Evolutionary conservation across 2,329 filamentous ascomycete genomes (phyloP), one percentile per base, ranked within the genome.

Genomic region (Aspergillus aculeatus): DNA sequence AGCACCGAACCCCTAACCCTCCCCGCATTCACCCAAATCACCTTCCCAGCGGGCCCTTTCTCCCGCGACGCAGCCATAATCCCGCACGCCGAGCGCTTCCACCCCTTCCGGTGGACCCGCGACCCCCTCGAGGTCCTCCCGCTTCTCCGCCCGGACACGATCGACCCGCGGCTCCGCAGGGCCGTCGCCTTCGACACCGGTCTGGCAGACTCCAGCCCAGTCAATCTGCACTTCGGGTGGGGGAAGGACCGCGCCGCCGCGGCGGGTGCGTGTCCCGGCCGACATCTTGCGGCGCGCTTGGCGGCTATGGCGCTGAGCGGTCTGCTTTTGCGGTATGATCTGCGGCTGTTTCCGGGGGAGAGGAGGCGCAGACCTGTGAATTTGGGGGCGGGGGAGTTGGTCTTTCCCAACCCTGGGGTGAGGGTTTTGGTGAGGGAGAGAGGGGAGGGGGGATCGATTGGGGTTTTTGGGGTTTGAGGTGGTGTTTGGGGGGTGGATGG

Each of bases 61-160:
- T 66, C 68, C n/a, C 68, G 61, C 50, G 71, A 73, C 24, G 44
- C 64, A 2, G n/a, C 29, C 5, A 62, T 69, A 47, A n/a, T 72
- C n/a, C 23, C 57, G 4, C 50, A 68, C n/a, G 64, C 69, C 2
- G 26, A 57, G 0, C 16, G 24, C 4, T 73, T 73, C 54, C 64
- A 72, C 6, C 68, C 68, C 2, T 70, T 72, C 55, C 69, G 71
- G 10, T 73, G 70, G 70, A 67, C 66, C 12, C 60, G 57, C 16
- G 56, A 68, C n/a, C 55, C 63, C 5, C 44, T 48, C 7, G 23
- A 7, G 24, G 24, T 29, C 23, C n/a, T 11, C n/a, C 19, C 11
- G 4, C 14, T 44, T 4, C 4, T 44, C 3, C 16, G 12, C 1
- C 14, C 38, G 3, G 38, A 44, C 14, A 19, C n/a, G 14, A 19